Conservation (phyloP, 495 filamentous ascomycete genomes). For the Cudoniella acicularis region DNA sequence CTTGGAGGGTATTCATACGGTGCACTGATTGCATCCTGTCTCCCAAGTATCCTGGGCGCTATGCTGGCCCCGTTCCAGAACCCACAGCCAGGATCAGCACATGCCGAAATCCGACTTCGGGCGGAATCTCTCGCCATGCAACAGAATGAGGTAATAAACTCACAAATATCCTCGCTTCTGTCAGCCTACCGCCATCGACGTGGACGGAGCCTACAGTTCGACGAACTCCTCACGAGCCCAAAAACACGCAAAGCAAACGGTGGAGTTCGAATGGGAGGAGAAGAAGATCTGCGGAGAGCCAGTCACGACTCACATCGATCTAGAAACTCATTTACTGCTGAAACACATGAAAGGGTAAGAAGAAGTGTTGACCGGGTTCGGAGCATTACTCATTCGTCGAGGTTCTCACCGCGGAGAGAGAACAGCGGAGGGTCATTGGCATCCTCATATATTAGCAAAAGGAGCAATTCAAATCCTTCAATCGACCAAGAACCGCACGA, state of each 20-base stretch:
- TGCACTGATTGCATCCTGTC: constrained; percentile 69
- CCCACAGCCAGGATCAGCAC: constrained; percentile 45
- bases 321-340: constrained; percentile 18
- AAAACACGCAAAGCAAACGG: constrained; percentile 12
- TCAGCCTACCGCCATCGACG: background rate
- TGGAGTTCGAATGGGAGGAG: constrained; percentile 23
- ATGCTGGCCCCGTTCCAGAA: constrained; percentile 57
- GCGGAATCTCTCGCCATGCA: constrained; percentile 60
- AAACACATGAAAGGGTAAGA: constrained; percentile 18
- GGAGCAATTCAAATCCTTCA: constrained; percentile 1
- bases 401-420: constrained; percentile 1
- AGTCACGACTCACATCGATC: constrained; percentile 22
- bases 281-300: constrained; percentile 23
- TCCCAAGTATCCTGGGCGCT: constrained; percentile 53
- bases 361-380: constrained; percentile 25
- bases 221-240: constrained; percentile 15
- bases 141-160: constrained; percentile 45
- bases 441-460: background rate
- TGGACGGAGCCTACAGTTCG: constrained; percentile 8
- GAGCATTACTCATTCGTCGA: constrained; percentile 8
- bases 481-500: constrained; percentile 14
- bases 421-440: constrained; percentile 6
- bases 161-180: constrained; percentile 24
- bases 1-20: constrained; percentile 92
- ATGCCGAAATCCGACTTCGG: constrained; percentile 61